Conservation (phyloP, 2,329 filamentous ascomycete genomes). For the Coniochaeta sp. region DNA sequence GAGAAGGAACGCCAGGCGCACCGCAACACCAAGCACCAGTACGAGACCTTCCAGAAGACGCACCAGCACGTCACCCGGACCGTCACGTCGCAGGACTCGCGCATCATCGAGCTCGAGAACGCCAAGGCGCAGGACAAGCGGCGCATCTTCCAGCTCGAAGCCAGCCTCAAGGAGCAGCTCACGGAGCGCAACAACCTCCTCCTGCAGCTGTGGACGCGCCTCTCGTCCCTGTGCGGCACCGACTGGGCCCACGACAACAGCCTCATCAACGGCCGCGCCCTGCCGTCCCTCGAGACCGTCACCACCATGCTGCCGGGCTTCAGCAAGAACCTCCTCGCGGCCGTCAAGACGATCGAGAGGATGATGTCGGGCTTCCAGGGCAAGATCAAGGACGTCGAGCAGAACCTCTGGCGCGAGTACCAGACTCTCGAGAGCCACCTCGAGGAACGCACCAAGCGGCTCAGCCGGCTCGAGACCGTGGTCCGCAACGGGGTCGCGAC, state of each 20-base stretch:
- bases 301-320: conserved; percentile 81
- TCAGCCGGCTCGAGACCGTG: conserved; percentile 78
- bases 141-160: conserved; percentile 67
- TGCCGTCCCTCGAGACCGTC: conserved; percentile 80
- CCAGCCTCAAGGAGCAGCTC: conserved; percentile 77
- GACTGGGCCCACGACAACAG: conserved; percentile 91
- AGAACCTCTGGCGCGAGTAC: conserved; percentile 86
- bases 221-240: conserved; percentile 76
- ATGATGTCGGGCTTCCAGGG: conserved; percentile 71
- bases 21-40: conserved; percentile 78
- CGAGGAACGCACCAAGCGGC: conserved; percentile 70
- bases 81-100: conserved; percentile 74
- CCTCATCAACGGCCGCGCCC: conserved; percentile 74
- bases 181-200: conserved; percentile 83
- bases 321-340: conserved; percentile 79
- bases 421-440: conserved; percentile 76
- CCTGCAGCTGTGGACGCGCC: conserved; percentile 80
- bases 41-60: conserved; percentile 81
- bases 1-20: conserved; percentile 85
- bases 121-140: conserved; percentile 69
- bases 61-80: conserved; percentile 82
- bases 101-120: conserved; percentile 81
- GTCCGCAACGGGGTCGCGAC: conserved; percentile 57
- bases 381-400: conserved; percentile 78
- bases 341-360: conserved; percentile 78